Conservation (phyloP, 163 green algal genomes). For the Chloromonas sp. region DNA sequence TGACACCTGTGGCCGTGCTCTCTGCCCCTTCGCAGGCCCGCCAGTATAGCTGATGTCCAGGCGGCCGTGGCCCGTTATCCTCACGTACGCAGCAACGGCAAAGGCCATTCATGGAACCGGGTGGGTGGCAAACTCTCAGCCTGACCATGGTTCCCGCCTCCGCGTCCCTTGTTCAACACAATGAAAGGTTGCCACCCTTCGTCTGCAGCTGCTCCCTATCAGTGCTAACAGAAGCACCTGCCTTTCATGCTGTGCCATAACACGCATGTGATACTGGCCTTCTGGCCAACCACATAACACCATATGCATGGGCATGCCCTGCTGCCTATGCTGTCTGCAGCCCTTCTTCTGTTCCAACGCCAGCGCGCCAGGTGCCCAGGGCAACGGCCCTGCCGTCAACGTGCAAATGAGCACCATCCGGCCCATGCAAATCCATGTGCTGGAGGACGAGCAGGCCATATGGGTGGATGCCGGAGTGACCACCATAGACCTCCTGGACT, state of each 20-base stretch:
- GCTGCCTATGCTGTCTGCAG: slow-evolving; percentile 6
- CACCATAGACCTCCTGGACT: slow-evolving; percentile 41
- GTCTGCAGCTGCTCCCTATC: not conserved
- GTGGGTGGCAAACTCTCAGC: slow-evolving; percentile 9
- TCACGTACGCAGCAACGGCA: slow-evolving; percentile 20
- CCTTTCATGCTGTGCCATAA: not conserved
- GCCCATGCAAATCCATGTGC: slow-evolving; percentile 43
- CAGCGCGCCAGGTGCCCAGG: slow-evolving; percentile 3
- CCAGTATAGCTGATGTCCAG: slow-evolving; percentile 30
- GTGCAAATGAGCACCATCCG: slow-evolving; percentile 47
- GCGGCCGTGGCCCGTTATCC: slow-evolving; percentile 28
- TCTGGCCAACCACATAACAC: no score
- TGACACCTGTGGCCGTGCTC: not conserved
- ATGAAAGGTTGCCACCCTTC: not conserved
- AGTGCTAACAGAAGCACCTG: not conserved
- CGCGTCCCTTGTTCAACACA: not conserved
- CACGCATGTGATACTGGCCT: not conserved
- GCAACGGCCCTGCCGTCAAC: slow-evolving; percentile 24
- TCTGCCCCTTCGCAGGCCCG: slow-evolving; percentile 20
- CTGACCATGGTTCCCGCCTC: not conserved
- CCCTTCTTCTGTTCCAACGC: slow-evolving; percentile 40
- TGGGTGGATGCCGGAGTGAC: slow-evolving; percentile 40
- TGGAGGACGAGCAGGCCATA: slow-evolving; percentile 34
- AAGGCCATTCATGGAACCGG: slow-evolving; percentile 46
- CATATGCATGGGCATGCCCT: no score